Evolutionary conservation across 495 filamentous ascomycete species (phyloP), one percentile per base, ranked within the genome.

Genomic region (Recurvomyces mirabilis): DNA sequence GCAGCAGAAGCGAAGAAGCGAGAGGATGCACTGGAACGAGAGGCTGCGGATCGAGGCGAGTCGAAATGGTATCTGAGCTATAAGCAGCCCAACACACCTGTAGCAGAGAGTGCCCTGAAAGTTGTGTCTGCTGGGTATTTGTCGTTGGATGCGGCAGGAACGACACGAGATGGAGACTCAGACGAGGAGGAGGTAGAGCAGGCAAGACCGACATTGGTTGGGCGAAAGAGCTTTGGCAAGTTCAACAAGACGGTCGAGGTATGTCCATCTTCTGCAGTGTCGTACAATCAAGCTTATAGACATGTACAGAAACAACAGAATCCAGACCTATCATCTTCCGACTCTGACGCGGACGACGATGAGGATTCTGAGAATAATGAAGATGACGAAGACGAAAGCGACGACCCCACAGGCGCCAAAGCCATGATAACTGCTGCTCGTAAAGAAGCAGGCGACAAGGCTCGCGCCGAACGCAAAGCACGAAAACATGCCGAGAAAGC

Each of bases 11-110:
- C 91, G 56, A 70, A 68, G 42, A 87, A 83, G 55, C 76, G 82
- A 15, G 68, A 74, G 49, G 74, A 75, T 22, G 86, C 85, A 1
- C 53, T 91, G 26, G 72, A 81, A 33, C 73, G 72, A 43, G 73
- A 79, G 43, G 84, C 81, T 3, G 78, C 74, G 15, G 79, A 82
- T 46, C 72, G 81, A 5, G 86, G 84, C 19, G 91, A 96, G 63
- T 82, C 84, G 7, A 77, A 81, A 64, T 98, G 91, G 91, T 81
- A 88, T 22, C 64, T 98, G 34, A 74, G 70, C 47, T 68, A 69
- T 46, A 60, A 64, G 30, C 60, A 68, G 17, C 48, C 51, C 40
- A 19, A 6, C 10, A 31, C 38, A 28, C 36, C 38, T 10, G 19
- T 15, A 12, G 10, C 24, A 2, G 25, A 49, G 40, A 31, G 34